Evolutionary conservation across 768 basidiomycete species (phyloP).

Genomic region (Dentipellis sp.): DNA sequence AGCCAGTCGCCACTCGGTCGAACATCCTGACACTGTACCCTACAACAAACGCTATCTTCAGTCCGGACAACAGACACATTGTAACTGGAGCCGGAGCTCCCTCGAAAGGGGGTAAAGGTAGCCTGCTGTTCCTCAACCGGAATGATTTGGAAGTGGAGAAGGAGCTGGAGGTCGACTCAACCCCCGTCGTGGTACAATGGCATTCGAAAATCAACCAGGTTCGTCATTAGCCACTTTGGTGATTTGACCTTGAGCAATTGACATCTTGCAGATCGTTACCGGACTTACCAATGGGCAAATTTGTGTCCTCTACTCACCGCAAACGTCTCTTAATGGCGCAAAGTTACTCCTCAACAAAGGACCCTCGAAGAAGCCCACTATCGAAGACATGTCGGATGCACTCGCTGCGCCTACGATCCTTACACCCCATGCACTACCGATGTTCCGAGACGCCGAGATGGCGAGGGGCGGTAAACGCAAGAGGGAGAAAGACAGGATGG

Average conservation of each 20-base stretch:
- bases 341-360: slow-evolving; percentile 84
- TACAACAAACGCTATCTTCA: slow-evolving; percentile 89
- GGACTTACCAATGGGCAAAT: slow-evolving; percentile 85
- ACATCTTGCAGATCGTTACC: slow-evolving; percentile 58
- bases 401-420: slow-evolving; percentile 80
- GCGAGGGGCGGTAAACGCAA: slow-evolving; percentile 78
- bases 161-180: slow-evolving; percentile 58
- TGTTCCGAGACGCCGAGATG: slow-evolving; percentile 77
- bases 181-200: slow-evolving; percentile 88
- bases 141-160: slow-evolving; percentile 62
- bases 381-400: slow-evolving; percentile 86
- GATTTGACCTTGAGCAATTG: neutral
- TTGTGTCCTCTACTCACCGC: slow-evolving; percentile 87
- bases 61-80: slow-evolving; percentile 86
- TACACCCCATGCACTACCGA: slow-evolving; percentile 85
- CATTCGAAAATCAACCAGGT: slow-evolving; percentile 98
- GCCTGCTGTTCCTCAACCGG: slow-evolving; percentile 64
- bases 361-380: slow-evolving; percentile 69
- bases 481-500: slow-evolving; percentile 79
- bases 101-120: slow-evolving; percentile 59
- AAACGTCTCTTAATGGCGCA: slow-evolving; percentile 84
- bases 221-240: slow-evolving; percentile 19
- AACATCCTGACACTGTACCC: slow-evolving; percentile 76
- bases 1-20: slow-evolving; percentile 63
- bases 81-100: slow-evolving; percentile 74